Percentiles rank a stretch among this genome's conserved stretches.
phyloP scores from a whole-genome alignment of 2,329 filamentous ascomycete genomes.

The Aspergillus flavus region DNA sequence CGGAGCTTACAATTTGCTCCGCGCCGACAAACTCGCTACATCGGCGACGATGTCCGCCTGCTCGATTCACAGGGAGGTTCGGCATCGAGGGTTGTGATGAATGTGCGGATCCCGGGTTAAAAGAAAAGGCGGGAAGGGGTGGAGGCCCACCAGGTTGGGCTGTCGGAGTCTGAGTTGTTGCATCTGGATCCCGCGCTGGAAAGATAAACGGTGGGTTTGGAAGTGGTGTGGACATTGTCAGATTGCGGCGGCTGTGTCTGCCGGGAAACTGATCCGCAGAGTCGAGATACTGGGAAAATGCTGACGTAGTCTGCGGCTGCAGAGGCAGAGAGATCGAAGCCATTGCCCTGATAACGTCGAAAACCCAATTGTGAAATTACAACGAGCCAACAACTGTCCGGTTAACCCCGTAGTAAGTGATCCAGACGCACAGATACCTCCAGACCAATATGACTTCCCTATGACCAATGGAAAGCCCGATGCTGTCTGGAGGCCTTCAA shows the following conservation, averaged over 20 bases:
- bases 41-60: slow-evolving; percentile 70
- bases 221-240: slow-evolving; percentile 34
- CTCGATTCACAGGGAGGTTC: slow-evolving; percentile 51
- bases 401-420: slow-evolving; percentile 15
- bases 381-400: slow-evolving; percentile 6
- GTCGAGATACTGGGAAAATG: slow-evolving; percentile 33
- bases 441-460: slow-evolving; percentile 32
- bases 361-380: slow-evolving; percentile 6
- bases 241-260: slow-evolving; percentile 27
- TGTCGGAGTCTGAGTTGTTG: slow-evolving; percentile 41
- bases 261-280: slow-evolving; percentile 21
- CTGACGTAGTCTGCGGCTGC: slow-evolving; percentile 29
- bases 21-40: slow-evolving; percentile 87
- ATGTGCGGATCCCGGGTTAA: slow-evolving; percentile 37
- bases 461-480: slow-evolving; percentile 27
- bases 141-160: slow-evolving; percentile 49
- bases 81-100: slow-evolving; percentile 57
- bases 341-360: slow-evolving; percentile 26
- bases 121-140: slow-evolving; percentile 42
- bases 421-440: slow-evolving; percentile 29
- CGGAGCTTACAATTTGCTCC: slow-evolving; percentile 52
- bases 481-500: slow-evolving; percentile 32
- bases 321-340: slow-evolving; percentile 41
- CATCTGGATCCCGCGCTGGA: slow-evolving; percentile 50
- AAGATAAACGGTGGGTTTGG: slow-evolving; percentile 70